A percentile compares a stretch with the other conserved stretches of the same genome.
Conservation (phyloP, 2,329 filamentous ascomycete genomes). For the Trichoderma sp. region DNA sequence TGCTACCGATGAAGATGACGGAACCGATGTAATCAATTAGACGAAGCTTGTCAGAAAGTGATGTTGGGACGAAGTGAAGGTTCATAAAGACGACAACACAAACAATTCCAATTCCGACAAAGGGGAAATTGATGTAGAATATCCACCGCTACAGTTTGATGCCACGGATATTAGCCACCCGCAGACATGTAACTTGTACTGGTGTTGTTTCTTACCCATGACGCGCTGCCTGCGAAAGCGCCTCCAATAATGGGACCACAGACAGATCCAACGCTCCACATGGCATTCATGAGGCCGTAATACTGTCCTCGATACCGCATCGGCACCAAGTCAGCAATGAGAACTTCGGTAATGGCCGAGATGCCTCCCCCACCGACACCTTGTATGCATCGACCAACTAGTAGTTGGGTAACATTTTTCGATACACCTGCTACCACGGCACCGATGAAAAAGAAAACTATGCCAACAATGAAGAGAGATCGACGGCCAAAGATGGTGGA, state of each 20-base stretch:
- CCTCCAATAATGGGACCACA: not conserved
- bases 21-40: not conserved
- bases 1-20: not conserved
- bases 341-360: not conserved
- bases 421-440: not conserved
- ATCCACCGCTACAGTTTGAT: not conserved
- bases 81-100: not conserved
- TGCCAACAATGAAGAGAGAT: not conserved
- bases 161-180: not conserved
- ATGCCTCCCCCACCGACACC: not conserved
- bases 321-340: not conserved
- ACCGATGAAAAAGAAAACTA: not conserved
- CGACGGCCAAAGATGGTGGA: not conserved
- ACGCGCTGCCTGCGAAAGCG: not conserved
- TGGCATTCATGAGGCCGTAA: not conserved
- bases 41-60: not conserved
- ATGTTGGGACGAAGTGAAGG: not conserved
- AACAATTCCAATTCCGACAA: not conserved
- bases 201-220: not conserved
- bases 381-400: not conserved
- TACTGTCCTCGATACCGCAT: not conserved
- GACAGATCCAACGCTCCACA: not conserved
- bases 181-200: not conserved
- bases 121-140: not conserved
- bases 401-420: not conserved